Evolutionary conservation across 148 eudicot genomes (phyloP), one percentile per base, ranked within the genome.

Genomic region (Bassia scoparia): DNA sequence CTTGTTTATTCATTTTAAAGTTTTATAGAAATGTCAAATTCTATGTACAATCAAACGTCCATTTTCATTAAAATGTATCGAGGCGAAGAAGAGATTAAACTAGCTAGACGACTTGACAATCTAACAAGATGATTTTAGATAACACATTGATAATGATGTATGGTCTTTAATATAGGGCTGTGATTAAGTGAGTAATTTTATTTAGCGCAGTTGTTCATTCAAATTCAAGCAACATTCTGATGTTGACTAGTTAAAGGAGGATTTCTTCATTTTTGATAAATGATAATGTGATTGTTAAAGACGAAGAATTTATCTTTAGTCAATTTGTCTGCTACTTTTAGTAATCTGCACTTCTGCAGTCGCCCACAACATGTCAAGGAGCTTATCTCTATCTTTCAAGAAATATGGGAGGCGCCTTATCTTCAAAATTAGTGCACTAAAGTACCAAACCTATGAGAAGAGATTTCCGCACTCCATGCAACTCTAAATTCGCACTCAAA

Each of bases 271-370:
- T 41, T 14, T 41, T 14, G 12, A 37, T 37, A 37, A 37, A 37
- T 37, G 7, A 7, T 37, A 41, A 66, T 18, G 69, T 66, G 61
- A 41, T 43, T 44, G 24, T 17, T n/a, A 60, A 71, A 73, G 48
- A 74, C n/a, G 69, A 63, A 52, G 60, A 63, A n/a, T n/a, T n/a
- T n/a, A n/a, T n/a, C n/a, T n/a, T n/a, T n/a, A n/a, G 67, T 71
- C 60, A 74, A 64, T 74, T 65, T 41, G 56, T 21, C 29, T 53
- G 38, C 27, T 61, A 61, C 66, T 65, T 41, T 66, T 53, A 37
- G 31, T 66, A 38, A 66, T 63, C 21, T 41, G 12, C n/a, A n/a
- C n/a, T n/a, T 41, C 46, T 41, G 44, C 38, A 65, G 64, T 66
- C 38, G 62, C 63, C 20, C 20, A 37, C 71, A 20, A 74, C 38